phyloP scores from a whole-genome alignment of 164 flowering plant genomes.

The Nymphaea thermarum region DNA sequence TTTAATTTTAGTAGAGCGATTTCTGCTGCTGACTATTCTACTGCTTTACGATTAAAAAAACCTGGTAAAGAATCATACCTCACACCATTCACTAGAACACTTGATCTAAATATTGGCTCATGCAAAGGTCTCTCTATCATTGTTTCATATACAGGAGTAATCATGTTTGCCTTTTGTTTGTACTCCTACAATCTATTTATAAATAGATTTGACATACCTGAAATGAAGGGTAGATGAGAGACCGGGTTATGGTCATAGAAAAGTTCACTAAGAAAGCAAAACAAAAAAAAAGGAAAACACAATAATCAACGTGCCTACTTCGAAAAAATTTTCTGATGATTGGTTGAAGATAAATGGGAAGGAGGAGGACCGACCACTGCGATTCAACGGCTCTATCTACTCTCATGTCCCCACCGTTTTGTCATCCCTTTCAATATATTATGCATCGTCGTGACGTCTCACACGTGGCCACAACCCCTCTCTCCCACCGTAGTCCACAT shows the following conservation, averaged over 20 bases:
- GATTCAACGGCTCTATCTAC: neutral
- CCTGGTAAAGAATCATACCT: conserved; percentile 84
- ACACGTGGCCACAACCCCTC: no score
- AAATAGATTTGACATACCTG: conserved; percentile 77
- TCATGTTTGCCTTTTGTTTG: conserved; percentile 54
- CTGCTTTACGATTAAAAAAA: conserved; percentile 85
- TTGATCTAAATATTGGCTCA: conserved; percentile 60
- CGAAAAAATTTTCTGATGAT: neutral
- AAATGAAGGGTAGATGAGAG: conserved; percentile 4
- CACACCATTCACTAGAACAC: conserved; percentile 52
- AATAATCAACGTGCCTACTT: no score
- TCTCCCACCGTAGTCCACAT: no score
- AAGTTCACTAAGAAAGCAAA: neutral
- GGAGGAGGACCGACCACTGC: neutral
- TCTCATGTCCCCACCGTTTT: no score
- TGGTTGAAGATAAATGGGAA: neutral
- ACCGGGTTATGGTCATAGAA: no score
- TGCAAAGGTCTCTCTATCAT: conserved; percentile 80
- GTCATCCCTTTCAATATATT: no score
- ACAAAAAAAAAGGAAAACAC: neutral
- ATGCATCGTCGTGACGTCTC: no score
- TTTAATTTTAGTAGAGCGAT: conserved; percentile 65
- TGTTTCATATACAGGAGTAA: conserved; percentile 66
- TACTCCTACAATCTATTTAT: conserved; percentile 79
- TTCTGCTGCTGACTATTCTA: conserved; percentile 99